phyloP scores from a whole-genome alignment of 1,284 basidiomycete species.

The Ganoderma leucocontextum region DNA sequence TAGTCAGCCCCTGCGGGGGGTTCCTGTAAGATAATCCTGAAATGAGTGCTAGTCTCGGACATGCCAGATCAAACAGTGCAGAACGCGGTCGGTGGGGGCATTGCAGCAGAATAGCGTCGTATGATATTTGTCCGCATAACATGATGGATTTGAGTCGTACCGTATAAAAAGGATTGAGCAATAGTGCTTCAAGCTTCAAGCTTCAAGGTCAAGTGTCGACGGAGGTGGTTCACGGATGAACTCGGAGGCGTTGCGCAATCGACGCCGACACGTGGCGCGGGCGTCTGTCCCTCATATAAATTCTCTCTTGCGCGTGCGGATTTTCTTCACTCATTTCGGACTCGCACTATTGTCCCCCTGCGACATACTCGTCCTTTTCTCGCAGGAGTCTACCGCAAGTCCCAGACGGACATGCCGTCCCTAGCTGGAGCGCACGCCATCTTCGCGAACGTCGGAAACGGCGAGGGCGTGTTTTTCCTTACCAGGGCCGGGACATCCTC shows the following conservation, averaged over 20 bases:
- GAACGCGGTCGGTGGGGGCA: too few relatives aligned
- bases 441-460: conserved; percentile 36
- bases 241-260: background rate
- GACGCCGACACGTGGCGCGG: background rate
- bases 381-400: conserved; percentile 61
- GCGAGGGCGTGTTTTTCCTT: conserved; percentile 59
- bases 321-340: conserved; percentile 49
- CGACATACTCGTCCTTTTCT: conserved; percentile 38
- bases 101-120: too few relatives aligned
- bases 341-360: conserved; percentile 63
- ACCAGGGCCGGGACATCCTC: conserved; percentile 53
- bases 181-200: too few relatives aligned
- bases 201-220: too few relatives aligned
- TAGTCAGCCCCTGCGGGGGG: too few relatives aligned
- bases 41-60: too few relatives aligned
- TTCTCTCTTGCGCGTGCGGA: background rate
- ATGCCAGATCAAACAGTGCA: too few relatives aligned
- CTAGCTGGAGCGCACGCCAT: conserved; percentile 55
- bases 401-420: conserved; percentile 47
- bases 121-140: too few relatives aligned
- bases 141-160: too few relatives aligned
- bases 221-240: too few relatives aligned
- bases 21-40: too few relatives aligned
- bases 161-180: too few relatives aligned
- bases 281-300: background rate